These are phyloP conservation scores for Aurinia saxatilis DNA, from an alignment of 345 rosid species.

Conservation along the genomic window DNA sequence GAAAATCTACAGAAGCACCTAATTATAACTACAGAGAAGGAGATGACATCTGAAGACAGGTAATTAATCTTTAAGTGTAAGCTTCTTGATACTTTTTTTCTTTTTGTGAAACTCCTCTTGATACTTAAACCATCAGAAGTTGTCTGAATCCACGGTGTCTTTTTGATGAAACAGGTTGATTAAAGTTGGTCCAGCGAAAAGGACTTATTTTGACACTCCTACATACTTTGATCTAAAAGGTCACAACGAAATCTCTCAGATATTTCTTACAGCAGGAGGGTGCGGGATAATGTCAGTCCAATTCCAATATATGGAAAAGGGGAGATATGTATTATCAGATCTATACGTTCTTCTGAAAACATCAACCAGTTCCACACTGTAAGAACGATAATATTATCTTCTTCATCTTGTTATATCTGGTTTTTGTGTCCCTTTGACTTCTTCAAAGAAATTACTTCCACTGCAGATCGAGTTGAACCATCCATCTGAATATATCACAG, in stretches of 20 bases:
- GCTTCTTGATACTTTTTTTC: too few species aligned
- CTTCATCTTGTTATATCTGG: too few species aligned
- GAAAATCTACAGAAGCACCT: too few species aligned
- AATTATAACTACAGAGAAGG: background rate
- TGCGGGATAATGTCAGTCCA: background rate
- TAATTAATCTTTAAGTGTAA: background rate
- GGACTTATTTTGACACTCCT: background rate
- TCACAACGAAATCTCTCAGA: background rate
- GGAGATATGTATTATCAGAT: background rate
- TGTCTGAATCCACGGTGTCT: background rate
- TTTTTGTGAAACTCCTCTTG: background rate
- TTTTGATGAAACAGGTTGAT: background rate
- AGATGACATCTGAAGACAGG: background rate
- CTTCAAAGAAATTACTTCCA: background rate
- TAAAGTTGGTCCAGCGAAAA: background rate
- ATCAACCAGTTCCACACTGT: background rate
- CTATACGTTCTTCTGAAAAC: background rate
- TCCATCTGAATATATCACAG: background rate
- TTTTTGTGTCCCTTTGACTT: too few species aligned
- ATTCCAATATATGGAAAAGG: background rate
- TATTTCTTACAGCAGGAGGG: background rate
- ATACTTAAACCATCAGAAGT: background rate
- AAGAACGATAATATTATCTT: background rate
- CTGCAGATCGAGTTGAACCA: slow-evolving; percentile 12
- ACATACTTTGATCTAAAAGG: background rate